Evolutionary conservation across 495 filamentous ascomycete species (phyloP).

Genomic region (Hypoxylon crocopeplum): DNA sequence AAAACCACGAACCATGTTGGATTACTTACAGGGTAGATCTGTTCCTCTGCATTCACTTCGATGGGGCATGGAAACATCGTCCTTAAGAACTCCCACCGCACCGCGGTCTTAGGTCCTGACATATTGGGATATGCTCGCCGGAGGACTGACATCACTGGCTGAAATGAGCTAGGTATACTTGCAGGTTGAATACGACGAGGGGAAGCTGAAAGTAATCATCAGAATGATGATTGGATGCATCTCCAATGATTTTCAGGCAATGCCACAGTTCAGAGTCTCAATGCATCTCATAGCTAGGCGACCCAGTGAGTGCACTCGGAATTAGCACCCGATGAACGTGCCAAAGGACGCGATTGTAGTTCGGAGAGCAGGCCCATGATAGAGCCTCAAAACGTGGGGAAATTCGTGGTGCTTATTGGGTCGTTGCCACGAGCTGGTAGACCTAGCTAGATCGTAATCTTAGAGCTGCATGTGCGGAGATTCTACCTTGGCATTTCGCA

Average conservation of each 20-base stretch:
- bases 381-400: constrained; percentile 34
- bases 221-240: constrained; percentile 24
- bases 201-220: constrained; percentile 24
- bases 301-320: background rate
- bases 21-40: background rate
- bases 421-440: background rate
- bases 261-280: background rate
- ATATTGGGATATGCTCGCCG: constrained; percentile 3
- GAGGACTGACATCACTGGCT: constrained; percentile 12
- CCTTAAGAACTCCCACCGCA: background rate
- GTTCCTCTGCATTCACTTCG: constrained; percentile 1
- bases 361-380: background rate
- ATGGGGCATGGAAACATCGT: background rate
- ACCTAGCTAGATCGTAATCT: background rate
- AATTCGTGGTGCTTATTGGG: constrained; percentile 24
- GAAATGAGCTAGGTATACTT: background rate
- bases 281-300: constrained; percentile 7
- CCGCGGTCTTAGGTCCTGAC: background rate
- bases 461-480: constrained; percentile 9
- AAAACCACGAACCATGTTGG: constrained; percentile 27
- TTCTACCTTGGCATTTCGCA: background rate
- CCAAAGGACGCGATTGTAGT: too few species aligned
- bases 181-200: constrained; percentile 5
- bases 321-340: constrained; percentile 12
- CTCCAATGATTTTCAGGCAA: background rate